Conservation (phyloP, 805 yeast genomes). For the Wickerhamomyces subpelliculosus region DNA sequence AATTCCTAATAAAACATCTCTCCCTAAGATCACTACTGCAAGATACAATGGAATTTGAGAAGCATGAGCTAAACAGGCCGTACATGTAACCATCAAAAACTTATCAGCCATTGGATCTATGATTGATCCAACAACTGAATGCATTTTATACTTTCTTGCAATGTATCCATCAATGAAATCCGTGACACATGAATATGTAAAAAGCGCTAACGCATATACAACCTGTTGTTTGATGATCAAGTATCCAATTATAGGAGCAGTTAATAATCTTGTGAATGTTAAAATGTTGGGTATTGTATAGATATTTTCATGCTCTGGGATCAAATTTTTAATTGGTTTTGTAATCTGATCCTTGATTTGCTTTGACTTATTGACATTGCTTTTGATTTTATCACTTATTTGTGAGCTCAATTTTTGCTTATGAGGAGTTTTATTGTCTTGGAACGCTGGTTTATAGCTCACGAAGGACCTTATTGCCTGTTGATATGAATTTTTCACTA, state of each 20-base stretch:
- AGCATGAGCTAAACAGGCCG: constrained; percentile 64
- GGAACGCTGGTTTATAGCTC: background rate
- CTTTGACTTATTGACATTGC: constrained; percentile 11
- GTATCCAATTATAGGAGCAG: constrained; percentile 84
- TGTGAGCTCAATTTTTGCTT: background rate
- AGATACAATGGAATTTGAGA: constrained; percentile 63
- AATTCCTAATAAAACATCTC: constrained; percentile 69
- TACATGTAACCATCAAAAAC: constrained; percentile 77
- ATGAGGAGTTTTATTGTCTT: background rate
- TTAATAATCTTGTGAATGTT: constrained; percentile 70
- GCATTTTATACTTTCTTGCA: constrained; percentile 73
- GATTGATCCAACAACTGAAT: constrained; percentile 81
- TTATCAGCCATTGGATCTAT: constrained; percentile 96
- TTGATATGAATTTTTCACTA: background rate
- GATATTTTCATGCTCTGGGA: constrained; percentile 46
- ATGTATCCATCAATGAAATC: constrained; percentile 90
- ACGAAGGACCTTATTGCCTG: background rate
- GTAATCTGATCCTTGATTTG: constrained; percentile 24
- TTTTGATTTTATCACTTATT: background rate
- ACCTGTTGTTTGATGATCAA: constrained; percentile 60
- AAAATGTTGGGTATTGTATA: constrained; percentile 84
- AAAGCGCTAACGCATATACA: constrained; percentile 60
- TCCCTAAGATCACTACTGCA: constrained; percentile 70
- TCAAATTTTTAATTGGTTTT: constrained; percentile 22
- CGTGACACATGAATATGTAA: constrained; percentile 81